A percentile compares a stretch with the other conserved stretches of the same genome.
phyloP scores from a whole-genome alignment of 2,329 filamentous ascomycete genomes.

The Aspergillus sp. region DNA sequence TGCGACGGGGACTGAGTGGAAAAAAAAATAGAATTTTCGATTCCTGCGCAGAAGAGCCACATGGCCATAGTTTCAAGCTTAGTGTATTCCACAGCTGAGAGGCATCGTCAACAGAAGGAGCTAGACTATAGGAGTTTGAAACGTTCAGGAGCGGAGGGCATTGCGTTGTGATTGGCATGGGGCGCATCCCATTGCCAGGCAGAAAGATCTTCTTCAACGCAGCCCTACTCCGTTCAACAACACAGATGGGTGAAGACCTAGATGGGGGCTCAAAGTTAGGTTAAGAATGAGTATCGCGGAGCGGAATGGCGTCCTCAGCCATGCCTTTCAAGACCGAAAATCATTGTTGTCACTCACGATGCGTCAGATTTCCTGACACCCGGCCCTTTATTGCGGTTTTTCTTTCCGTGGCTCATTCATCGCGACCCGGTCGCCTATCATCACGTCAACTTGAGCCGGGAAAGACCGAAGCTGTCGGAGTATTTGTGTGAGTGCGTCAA shows the following conservation, averaged over 20 bases:
- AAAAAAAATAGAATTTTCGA: neutral
- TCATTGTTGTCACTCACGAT: neutral
- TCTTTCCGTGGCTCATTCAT: neutral
- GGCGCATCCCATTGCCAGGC: slow-evolving; percentile 8
- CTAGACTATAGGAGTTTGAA: slow-evolving; percentile 9
- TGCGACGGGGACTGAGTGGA: no score
- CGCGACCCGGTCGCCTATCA: neutral
- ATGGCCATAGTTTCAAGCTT: neutral
- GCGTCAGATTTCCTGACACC: neutral
- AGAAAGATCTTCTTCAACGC: neutral
- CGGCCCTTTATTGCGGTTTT: neutral
- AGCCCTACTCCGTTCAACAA: neutral
- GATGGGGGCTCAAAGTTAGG: neutral
- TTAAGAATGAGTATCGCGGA: neutral
- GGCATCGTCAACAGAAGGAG: neutral
- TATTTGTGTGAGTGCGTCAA: slow-evolving; percentile 3
- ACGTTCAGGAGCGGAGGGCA: neutral
- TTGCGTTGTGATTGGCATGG: neutral
- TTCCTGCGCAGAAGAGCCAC: neutral
- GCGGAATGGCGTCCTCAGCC: neutral
- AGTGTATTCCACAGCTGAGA: neutral
- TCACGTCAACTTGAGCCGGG: neutral
- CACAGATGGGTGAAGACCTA: slow-evolving; percentile 4
- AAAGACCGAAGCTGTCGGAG: slow-evolving; percentile 2
- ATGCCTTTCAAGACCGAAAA: neutral